Evolutionary conservation across 495 filamentous ascomycete species (phyloP).

Genomic region (Elasticomyces elasticus): DNA sequence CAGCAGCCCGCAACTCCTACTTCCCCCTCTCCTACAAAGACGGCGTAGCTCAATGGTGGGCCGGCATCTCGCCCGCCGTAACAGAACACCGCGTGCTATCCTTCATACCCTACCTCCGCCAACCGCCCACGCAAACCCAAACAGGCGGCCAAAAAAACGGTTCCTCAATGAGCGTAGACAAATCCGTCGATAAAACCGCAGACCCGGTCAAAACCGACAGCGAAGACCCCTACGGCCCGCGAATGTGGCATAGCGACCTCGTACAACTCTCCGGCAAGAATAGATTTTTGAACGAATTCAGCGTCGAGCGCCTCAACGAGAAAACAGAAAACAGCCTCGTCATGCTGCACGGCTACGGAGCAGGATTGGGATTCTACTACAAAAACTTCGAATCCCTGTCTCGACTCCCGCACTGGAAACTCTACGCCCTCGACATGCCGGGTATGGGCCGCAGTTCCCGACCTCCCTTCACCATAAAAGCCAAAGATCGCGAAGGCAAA

Average conservation of each 20-base stretch:
- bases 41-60: conserved; percentile 91
- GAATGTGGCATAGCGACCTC: conserved; percentile 76
- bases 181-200: conserved; percentile 35
- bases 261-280: conserved; percentile 76
- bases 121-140: conserved; percentile 59
- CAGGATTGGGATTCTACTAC: conserved; percentile 93
- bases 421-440: conserved; percentile 84
- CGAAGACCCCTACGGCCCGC: conserved; percentile 73
- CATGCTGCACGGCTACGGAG: conserved; percentile 95
- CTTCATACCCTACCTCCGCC: conserved; percentile 73
- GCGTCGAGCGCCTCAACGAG: conserved; percentile 74
- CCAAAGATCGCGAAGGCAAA: conserved; percentile 70
- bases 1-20: conserved; percentile 34
- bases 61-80: conserved; percentile 63
- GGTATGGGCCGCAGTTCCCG: conserved; percentile 88
- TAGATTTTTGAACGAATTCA: conserved; percentile 85
- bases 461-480: conserved; percentile 70
- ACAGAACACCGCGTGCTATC: conserved; percentile 87
- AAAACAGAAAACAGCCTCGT: conserved; percentile 73
- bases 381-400: conserved; percentile 87
- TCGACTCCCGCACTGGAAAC: conserved; percentile 68
- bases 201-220: conserved; percentile 42
- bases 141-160: conserved; percentile 41
- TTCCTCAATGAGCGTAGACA: conserved; percentile 30
- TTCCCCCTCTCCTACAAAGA: conserved; percentile 90